Conservation (phyloP, 495 filamentous ascomycete species). For the Aspergillus ostianus region DNA sequence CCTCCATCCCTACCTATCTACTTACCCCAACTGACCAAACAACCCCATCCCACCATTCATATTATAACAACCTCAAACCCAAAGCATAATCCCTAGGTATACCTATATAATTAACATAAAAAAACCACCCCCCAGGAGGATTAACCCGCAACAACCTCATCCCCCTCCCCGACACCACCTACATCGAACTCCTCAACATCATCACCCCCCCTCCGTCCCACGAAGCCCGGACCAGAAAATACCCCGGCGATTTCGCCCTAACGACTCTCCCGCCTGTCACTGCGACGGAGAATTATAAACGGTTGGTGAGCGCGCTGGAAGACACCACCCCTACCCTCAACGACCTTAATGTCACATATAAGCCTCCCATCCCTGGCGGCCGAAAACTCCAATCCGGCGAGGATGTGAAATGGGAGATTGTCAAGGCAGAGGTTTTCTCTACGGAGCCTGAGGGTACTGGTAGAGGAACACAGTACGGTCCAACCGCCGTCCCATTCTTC, state of each 20-base stretch:
- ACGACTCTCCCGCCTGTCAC: neutral
- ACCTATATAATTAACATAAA: no score
- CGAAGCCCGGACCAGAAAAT: neutral
- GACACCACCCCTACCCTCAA: no score
- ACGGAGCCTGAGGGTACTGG: no score
- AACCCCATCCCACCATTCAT: no score
- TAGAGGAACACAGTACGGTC: no score
- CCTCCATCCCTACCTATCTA: no score
- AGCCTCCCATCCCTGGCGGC: neutral
- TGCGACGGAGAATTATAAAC: neutral
- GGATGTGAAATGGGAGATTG: neutral
- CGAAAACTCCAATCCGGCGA: neutral
- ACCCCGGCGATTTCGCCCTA: neutral
- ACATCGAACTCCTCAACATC: neutral
- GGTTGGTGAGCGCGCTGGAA: neutral
- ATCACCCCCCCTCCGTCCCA: neutral
- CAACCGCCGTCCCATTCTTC: neutral
- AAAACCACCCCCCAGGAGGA: neutral
- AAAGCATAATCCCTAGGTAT: no score
- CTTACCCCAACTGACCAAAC: no score
- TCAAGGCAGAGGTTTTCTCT: neutral
- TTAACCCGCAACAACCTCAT: neutral
- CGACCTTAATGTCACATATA: neutral
- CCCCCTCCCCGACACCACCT: neutral
- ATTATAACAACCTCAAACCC: no score